Evolutionary conservation across 768 basidiomycete species (phyloP).

Genomic region (Naganishia randhawae): DNA sequence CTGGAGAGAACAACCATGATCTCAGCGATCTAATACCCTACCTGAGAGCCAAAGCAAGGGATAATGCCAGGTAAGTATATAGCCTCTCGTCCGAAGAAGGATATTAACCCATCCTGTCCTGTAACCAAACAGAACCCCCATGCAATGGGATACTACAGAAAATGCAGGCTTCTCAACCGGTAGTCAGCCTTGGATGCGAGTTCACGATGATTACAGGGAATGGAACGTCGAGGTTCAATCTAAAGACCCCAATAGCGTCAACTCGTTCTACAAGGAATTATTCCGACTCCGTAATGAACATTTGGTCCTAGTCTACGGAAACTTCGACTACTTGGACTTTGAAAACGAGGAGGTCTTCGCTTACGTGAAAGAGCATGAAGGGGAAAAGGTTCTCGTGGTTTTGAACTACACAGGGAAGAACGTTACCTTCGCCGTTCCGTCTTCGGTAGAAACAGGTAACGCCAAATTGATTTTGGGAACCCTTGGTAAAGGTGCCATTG

Average conservation of each 20-base stretch:
- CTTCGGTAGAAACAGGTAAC: slow-evolving; percentile 10
- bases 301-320: slow-evolving; percentile 63
- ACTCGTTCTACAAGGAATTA: slow-evolving; percentile 62
- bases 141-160: slow-evolving; percentile 59
- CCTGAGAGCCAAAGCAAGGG: slow-evolving; percentile 64
- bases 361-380: slow-evolving; percentile 50
- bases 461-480: slow-evolving; percentile 7
- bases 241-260: slow-evolving; percentile 58
- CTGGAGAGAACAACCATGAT: slow-evolving; percentile 54
- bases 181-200: slow-evolving; percentile 66
- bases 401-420: slow-evolving; percentile 43
- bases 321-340: slow-evolving; percentile 57
- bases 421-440: slow-evolving; percentile 10
- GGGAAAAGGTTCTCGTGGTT: slow-evolving; percentile 41
- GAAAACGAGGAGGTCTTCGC: slow-evolving; percentile 59
- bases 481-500: slow-evolving; percentile 19
- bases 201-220: slow-evolving; percentile 62
- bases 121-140: background rate
- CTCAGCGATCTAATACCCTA: slow-evolving; percentile 62
- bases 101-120: background rate
- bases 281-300: slow-evolving; percentile 58
- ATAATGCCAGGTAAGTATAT: slow-evolving; percentile 60
- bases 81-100: background rate
- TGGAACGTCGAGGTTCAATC: slow-evolving; percentile 61
- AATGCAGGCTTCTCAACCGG: slow-evolving; percentile 65